Evolutionary conservation across 1,139 yeast species (phyloP).

Genomic region (Lodderomyces theae): DNA sequence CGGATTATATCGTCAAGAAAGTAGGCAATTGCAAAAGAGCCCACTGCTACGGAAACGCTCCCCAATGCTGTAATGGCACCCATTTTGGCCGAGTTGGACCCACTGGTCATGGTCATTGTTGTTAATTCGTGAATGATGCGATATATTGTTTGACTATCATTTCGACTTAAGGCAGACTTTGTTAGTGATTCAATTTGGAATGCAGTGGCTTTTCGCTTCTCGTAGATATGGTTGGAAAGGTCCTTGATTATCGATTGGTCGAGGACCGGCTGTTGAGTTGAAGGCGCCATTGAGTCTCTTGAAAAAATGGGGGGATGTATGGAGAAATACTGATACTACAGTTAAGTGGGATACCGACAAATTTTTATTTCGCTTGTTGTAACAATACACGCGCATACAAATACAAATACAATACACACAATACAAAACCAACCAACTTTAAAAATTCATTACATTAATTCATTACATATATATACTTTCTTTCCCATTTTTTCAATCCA

Average conservation of each 20-base stretch:
- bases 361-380: too few relatives aligned
- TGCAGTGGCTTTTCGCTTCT: conserved; percentile 93
- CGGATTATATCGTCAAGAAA: conserved; percentile 85
- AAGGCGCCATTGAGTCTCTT: conserved; percentile 1
- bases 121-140: conserved; percentile 43
- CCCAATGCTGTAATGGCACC: conserved; percentile 53
- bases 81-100: conserved; percentile 45
- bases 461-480: not conserved
- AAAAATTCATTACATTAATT: too few relatives aligned
- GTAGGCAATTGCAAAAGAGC: conserved; percentile 49
- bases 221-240: conserved; percentile 85
- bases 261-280: conserved; percentile 24
- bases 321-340: too few relatives aligned
- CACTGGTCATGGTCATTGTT: conserved; percentile 21
- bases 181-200: conserved; percentile 81
- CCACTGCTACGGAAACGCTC: conserved; percentile 49
- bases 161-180: conserved; percentile 64
- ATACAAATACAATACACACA: too few relatives aligned
- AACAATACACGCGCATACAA: too few relatives aligned
- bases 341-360: too few relatives aligned
- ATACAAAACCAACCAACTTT: too few relatives aligned
- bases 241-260: conserved; percentile 81
- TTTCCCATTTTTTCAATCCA: not conserved
- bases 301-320: too few relatives aligned
- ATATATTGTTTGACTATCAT: conserved; percentile 66